Evolutionary conservation across 352 stramenopile genomes (phyloP).

Genomic region (Pythium aquatile): DNA sequence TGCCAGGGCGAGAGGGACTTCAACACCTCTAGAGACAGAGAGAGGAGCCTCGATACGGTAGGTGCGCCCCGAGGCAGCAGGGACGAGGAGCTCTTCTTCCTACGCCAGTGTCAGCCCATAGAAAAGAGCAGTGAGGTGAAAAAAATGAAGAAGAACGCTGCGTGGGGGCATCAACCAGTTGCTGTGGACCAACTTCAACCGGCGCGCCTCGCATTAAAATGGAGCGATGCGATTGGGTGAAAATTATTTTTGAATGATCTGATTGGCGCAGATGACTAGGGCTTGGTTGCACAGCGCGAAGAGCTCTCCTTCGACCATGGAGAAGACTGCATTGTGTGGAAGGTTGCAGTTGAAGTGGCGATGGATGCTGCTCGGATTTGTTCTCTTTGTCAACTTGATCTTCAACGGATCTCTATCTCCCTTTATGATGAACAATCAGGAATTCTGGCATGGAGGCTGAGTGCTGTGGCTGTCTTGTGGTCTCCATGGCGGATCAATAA

Average conservation of each 20-base stretch:
- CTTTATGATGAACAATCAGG: no score
- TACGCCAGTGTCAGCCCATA: background rate
- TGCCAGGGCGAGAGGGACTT: background rate
- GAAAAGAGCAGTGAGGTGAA: constrained; percentile 12
- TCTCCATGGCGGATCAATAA: background rate
- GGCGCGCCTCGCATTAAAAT: constrained; percentile 31
- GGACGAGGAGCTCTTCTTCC: constrained; percentile 1
- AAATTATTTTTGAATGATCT: background rate
- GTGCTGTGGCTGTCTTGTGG: background rate
- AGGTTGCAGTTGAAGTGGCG: constrained; percentile 26
- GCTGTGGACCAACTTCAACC: constrained; percentile 35
- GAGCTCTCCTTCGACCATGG: background rate
- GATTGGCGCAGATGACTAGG: constrained; percentile 12
- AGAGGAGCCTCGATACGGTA: background rate
- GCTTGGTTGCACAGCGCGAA: background rate
- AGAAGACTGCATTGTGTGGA: constrained; percentile 3
- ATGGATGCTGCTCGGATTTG: background rate
- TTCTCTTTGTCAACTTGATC: background rate
- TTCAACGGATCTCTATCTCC: constrained; percentile 1
- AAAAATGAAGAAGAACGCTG: constrained; percentile 16
- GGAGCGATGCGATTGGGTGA: constrained; percentile 22
- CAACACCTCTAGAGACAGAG: constrained; percentile 1
- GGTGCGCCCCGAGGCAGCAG: background rate
- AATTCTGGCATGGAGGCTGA: background rate
- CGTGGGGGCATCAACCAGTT: constrained; percentile 12